Evolutionary conservation across 768 basidiomycete genomes (phyloP).

Genomic region (Trametes cubensis): DNA sequence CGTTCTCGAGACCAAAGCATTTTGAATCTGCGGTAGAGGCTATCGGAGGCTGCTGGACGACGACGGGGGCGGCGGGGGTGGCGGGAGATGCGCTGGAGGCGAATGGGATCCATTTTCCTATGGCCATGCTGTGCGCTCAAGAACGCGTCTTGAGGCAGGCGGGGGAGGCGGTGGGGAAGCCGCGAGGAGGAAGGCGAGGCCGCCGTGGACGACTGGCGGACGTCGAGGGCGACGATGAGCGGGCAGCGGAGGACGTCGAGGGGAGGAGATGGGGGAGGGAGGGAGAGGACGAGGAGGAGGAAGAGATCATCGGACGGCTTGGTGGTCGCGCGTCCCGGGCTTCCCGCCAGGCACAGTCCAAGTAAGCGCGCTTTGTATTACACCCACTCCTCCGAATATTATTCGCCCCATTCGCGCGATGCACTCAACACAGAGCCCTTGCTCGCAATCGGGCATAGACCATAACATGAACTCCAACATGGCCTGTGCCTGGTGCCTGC

Average conservation of each 20-base stretch:
- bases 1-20: slow-evolving; percentile 97
- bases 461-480: not conserved
- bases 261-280: not conserved
- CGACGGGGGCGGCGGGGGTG: slow-evolving; percentile 23
- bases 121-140: slow-evolving; percentile 27
- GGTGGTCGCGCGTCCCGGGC: not conserved
- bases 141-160: slow-evolving; percentile 8
- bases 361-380: no score
- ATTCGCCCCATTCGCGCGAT: not conserved
- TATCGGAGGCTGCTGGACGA: slow-evolving; percentile 26
- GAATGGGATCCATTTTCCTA: slow-evolving; percentile 35
- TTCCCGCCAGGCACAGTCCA: not conserved
- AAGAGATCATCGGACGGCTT: not conserved
- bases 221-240: slow-evolving; percentile 9
- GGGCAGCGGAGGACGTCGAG: not conserved
- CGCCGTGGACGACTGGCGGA: not conserved
- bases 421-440: not conserved
- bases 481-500: not conserved
- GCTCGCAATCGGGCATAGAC: not conserved
- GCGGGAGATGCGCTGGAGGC: slow-evolving; percentile 25
- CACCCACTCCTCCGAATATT: not conserved
- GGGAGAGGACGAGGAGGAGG: not conserved
- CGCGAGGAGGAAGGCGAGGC: slow-evolving; percentile 5
- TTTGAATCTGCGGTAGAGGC: slow-evolving; percentile 70
- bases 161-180: not conserved